phyloP scores from a whole-genome alignment of 768 basidiomycete genomes.

The Kwoniella heveanensis region DNA sequence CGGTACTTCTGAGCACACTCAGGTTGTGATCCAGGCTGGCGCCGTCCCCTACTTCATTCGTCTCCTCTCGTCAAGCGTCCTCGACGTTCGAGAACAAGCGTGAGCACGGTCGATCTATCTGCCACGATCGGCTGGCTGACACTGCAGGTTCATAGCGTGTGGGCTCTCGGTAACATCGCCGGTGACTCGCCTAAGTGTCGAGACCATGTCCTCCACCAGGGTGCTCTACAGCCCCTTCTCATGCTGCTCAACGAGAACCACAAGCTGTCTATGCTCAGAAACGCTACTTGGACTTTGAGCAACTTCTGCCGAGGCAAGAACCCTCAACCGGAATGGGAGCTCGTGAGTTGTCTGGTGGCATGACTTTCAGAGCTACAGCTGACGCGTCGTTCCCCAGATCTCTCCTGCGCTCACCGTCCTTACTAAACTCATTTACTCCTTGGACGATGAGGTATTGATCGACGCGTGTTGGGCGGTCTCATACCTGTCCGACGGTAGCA shows the following conservation, averaged over 20 bases:
- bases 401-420: constrained; percentile 94
- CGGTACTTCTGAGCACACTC: constrained; percentile 96
- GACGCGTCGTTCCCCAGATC: constrained; percentile 63
- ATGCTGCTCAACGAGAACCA: constrained; percentile 86
- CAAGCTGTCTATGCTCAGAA: constrained; percentile 94
- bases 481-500: constrained; percentile 96
- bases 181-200: constrained; percentile 97
- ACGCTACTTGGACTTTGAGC: constrained; percentile 98
- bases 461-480: constrained; percentile 99
- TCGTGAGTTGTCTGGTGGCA: no score
- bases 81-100: constrained; percentile 98
- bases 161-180: constrained; percentile 99
- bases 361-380: no score
- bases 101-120: no score
- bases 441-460: constrained; percentile 98
- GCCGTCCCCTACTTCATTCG: constrained; percentile 98
- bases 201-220: constrained; percentile 91
- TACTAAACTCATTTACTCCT: constrained; percentile 96
- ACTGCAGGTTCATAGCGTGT: constrained; percentile 62
- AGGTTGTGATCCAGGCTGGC: constrained; percentile 91
- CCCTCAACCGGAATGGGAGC: constrained; percentile 96
- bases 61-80: constrained; percentile 84
- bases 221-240: constrained; percentile 88
- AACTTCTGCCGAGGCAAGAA: constrained; percentile 99
- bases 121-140: constrained; percentile 4